Evolutionary conservation across 2,329 filamentous ascomycete species (phyloP), one percentile per base, ranked within the genome.

Genomic region (Colletotrichum sp.): DNA sequence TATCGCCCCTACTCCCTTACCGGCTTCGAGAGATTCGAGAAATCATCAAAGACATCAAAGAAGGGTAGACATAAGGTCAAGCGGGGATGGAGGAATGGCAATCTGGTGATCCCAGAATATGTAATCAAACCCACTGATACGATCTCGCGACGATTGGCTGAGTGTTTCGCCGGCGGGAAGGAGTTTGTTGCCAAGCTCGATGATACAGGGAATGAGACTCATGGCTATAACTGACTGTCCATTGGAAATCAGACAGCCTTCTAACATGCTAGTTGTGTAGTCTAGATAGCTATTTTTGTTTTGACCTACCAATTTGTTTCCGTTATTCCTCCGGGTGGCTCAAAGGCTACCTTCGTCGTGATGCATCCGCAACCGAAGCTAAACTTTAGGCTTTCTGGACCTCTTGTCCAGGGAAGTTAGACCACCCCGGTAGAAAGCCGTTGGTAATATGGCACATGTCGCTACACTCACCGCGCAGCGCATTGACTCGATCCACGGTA

Each of bases 71-170:
- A 5, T n/a, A 63, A 25, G 19, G 32, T n/a, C 8, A 19, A 3
- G 28, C 71, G 71, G 8, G 66, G 68, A 9, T 77, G 77, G 75
- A 39, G 19, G 48, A 78, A 68, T 3, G 34, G 57, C 9, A 44
- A 66, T 4, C 19, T 64, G 8, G 32, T 22, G 8, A 65, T 78
- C 4, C 75, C 69, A 8, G 77, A 75, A 19, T 78, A 73, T 27
- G 22, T 61, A 32, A 66, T 78, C 25, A 63, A 34, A 30, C 22
- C 13, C 2, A 3, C 6, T 11, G 68, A 75, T 7, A 22, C 3
- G 4, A 63, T 72, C 22, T 66, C 68, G 3, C 68, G 72, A 11
- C 63, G 69, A 5, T 5, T 75, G 6, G 28, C 69, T 3, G 27
- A 60, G 19, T n/a, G 30, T 4, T 60, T 60, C 57, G 30, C 11